phyloP scores from a whole-genome alignment of 2,329 filamentous ascomycete species.

The Colletotrichum cereale region DNA sequence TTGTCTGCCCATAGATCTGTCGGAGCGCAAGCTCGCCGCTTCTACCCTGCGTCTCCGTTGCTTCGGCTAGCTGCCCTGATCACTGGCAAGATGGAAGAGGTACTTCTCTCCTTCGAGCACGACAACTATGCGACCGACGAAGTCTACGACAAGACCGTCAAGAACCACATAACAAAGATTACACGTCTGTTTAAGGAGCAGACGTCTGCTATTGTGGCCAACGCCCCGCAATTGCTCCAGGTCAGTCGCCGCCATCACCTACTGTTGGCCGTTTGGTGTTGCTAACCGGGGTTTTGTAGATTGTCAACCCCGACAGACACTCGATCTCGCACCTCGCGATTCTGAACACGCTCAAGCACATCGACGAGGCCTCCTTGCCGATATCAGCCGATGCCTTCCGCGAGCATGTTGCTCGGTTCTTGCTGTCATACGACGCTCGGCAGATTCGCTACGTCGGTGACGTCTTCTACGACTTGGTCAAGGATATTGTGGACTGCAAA shows the following conservation, averaged over 20 bases:
- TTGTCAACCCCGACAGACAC: constrained; percentile 61
- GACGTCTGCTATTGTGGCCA: constrained; percentile 47
- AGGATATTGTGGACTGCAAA: constrained; percentile 53
- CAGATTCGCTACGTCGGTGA: constrained; percentile 66
- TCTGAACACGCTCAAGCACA: constrained; percentile 55
- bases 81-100: constrained; percentile 48
- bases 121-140: constrained; percentile 47
- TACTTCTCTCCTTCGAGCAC: constrained; percentile 59
- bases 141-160: constrained; percentile 56
- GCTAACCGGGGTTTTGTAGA: constrained; percentile 48
- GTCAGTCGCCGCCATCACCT: constrained; percentile 46
- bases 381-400: constrained; percentile 47
- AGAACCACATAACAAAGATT: constrained; percentile 54
- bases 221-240: constrained; percentile 56
- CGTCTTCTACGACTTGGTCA: constrained; percentile 59
- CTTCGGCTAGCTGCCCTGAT: constrained; percentile 8
- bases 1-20: constrained; percentile 4
- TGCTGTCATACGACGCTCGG: constrained; percentile 61
- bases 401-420: constrained; percentile 58
- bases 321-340: constrained; percentile 65
- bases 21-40: constrained; percentile 24
- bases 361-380: constrained; percentile 4
- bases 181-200: constrained; percentile 53
- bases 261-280: constrained; percentile 1
- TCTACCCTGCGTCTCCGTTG: background rate